Evolutionary conservation across 1,284 basidiomycete genomes (phyloP), one percentile per base, ranked within the genome.

Genomic region (Apiotrichum gamsii): DNA sequence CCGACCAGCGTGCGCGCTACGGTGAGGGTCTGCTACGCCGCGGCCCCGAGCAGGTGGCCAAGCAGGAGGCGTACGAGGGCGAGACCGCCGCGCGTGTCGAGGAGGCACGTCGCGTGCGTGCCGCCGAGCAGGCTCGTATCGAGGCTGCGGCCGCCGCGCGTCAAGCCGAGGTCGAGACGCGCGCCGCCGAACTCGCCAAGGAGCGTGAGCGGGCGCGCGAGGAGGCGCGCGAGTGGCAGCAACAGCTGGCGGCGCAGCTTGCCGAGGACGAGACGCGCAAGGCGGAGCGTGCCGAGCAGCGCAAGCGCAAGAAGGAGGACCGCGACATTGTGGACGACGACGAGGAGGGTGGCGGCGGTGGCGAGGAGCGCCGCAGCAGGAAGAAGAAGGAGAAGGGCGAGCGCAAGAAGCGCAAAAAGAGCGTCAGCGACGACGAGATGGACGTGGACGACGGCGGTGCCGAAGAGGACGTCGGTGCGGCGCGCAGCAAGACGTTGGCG

Each of bases 1-100:
- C 90, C 0, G 85, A 90, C 60, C 87, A 94, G 60, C 81, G 91
- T 47, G 78, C 82, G 35, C 84, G 85, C 64, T 95, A 94, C 60
- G 88, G 90, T 21, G 84, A 89, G 50, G 84, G 80, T 63, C 81
- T 95, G 75, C 70, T 93, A 41, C 77, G 85, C 44, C 82, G 82
- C 50, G 83, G 82, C 1, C 86, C 88, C 13, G 86, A 87, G 39
- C 85, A 90, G 60, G 74, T 90, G 25, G 71, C 78, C 6, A 74
- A 77, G 23, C 91, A 96, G 65, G 75, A 79, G 50, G 80, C 82
- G 49, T 82, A 83, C 64, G 90, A 95, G 68, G 74, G 73, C 2
- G 84, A 87, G 58, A 78, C 80, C 1, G 78, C 83, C 45, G 84
- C 84, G 10, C 81, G 80, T 60, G 76, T 88, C 8, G 85, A 88